Evolutionary conservation across 139 green algal species (phyloP), one percentile per base, ranked within the genome.

Genomic region (Deuterostichococcus epilithicus): DNA sequence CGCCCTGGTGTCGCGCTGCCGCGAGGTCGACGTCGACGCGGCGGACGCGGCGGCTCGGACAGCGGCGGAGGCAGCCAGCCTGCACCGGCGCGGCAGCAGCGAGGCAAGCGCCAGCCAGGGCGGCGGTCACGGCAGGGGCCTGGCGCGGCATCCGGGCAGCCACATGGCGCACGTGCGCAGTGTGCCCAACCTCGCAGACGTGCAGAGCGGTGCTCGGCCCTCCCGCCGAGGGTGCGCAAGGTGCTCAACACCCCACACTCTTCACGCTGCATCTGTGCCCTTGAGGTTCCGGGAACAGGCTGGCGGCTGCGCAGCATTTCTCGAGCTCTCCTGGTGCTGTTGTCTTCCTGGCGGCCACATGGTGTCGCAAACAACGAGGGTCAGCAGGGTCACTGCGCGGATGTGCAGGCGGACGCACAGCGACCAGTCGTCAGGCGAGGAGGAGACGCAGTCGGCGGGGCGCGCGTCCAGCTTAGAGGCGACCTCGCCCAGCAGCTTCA

Each of bases 1-100:
- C 23, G 72, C 86, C 3, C 77, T 97, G 8, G 87, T 93, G 13
- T 76, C 82, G 25, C 69, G 73, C 59, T 94, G 87, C 74, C 73
- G 80, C 15, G n/a, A 44, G 2, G 87, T 95, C 4, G 89, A 95
- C 70, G 36, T 91, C 26, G 69, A 20, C 0, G 76, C 42, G 5
- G 36, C 85, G 32, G 59, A 71, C 18, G 66, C 73, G 15, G 77
- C 75, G 35, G 68, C 74, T 26, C 44, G 68, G 2, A 37, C 69
- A 32, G 85, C 82, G 28, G 76, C 69, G 1, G 38, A 76, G 23
- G n/a, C 77, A 22, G 74, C 79, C 68, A 73, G 35, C 68, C 28
- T 73, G 35, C 65, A 37, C 65, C 33, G 8, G 26, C 8, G 33
- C n/a, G 65, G 68, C 68, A 73, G 68, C 68, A 47, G 35, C 35